Percentiles rank a stretch among this genome's conserved stretches.
phyloP scores from a whole-genome alignment of 495 filamentous ascomycete species.

The Penicillium bovifimosum region DNA sequence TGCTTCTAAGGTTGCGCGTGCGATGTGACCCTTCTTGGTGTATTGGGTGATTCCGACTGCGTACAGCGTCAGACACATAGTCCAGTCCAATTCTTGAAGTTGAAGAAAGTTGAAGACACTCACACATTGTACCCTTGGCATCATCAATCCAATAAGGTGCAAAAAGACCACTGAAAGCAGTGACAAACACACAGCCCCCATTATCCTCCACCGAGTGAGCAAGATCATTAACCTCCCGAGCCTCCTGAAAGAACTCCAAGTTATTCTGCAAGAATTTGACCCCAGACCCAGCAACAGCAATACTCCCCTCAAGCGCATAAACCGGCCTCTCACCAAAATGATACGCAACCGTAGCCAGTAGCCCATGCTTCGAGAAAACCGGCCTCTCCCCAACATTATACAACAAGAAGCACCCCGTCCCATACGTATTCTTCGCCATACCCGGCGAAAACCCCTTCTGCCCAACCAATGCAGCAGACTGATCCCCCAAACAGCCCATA shows the following conservation, averaged over 20 bases:
- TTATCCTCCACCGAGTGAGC: slow-evolving; percentile 78
- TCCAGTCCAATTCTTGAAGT: too few relatives aligned
- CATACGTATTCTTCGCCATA: slow-evolving; percentile 93
- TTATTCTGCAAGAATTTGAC: slow-evolving; percentile 90
- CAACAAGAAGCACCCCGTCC: slow-evolving; percentile 90
- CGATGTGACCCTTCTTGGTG: slow-evolving; percentile 86
- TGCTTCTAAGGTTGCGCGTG: slow-evolving; percentile 87
- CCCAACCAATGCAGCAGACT: slow-evolving; percentile 88
- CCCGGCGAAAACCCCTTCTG: slow-evolving; percentile 87
- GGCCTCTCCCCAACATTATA: slow-evolving; percentile 90
- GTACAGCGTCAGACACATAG: slow-evolving; percentile 1
- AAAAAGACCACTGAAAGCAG: slow-evolving; percentile 91
- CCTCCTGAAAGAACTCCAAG: slow-evolving; percentile 67
- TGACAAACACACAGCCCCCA: slow-evolving; percentile 91
- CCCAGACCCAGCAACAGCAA: slow-evolving; percentile 87
- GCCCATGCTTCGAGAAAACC: slow-evolving; percentile 84
- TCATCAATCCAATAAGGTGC: slow-evolving; percentile 98
- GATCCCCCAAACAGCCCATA: slow-evolving; percentile 85
- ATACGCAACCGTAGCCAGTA: slow-evolving; percentile 78
- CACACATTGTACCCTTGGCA: slow-evolving; percentile 84
- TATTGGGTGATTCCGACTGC: slow-evolving; percentile 85
- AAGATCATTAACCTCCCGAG: slow-evolving; percentile 72
- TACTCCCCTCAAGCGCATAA: slow-evolving; percentile 89
- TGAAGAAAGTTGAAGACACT: slow-evolving; percentile 27
- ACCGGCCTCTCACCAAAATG: slow-evolving; percentile 70